Evolutionary conservation across 2,329 filamentous ascomycete species (phyloP).

Genomic region (Cytospora piceae): DNA sequence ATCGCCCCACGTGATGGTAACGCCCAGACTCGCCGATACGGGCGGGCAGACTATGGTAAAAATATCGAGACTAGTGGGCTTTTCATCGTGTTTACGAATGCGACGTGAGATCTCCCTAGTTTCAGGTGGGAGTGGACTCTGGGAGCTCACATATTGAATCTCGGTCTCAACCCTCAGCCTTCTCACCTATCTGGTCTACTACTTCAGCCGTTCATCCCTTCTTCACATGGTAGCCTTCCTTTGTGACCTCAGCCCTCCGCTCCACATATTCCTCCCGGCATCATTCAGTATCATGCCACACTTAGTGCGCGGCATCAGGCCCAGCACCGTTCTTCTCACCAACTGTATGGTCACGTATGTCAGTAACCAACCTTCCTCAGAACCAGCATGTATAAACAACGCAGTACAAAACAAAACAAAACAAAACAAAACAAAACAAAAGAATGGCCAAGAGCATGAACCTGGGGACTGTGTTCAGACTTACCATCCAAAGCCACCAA

Average conservation of each 20-base stretch:
- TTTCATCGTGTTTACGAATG: no score
- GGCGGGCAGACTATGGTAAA: background rate
- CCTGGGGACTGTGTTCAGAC: conserved; percentile 35
- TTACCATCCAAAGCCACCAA: conserved; percentile 78
- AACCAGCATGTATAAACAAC: background rate
- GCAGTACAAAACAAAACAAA: background rate
- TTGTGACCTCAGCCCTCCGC: background rate
- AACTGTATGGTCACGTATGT: conserved; percentile 46
- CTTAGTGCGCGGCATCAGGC: conserved; percentile 45
- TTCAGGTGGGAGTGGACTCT: no score
- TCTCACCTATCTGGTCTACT: background rate
- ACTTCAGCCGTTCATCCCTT: background rate
- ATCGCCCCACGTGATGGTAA: background rate
- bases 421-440: no score
- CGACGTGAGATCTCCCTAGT: no score
- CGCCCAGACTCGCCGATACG: background rate
- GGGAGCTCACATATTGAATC: background rate
- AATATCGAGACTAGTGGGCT: no score
- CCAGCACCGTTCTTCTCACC: conserved; percentile 60
- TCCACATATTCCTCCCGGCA: conserved; percentile 15
- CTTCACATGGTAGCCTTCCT: background rate
- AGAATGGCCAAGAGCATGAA: no score
- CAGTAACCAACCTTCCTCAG: conserved; percentile 31
- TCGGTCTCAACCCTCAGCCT: background rate
- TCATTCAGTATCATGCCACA: conserved; percentile 36